Base-by-base conservation (phyloP, 129 eudicot species). In the Silybum marianum region DNA sequence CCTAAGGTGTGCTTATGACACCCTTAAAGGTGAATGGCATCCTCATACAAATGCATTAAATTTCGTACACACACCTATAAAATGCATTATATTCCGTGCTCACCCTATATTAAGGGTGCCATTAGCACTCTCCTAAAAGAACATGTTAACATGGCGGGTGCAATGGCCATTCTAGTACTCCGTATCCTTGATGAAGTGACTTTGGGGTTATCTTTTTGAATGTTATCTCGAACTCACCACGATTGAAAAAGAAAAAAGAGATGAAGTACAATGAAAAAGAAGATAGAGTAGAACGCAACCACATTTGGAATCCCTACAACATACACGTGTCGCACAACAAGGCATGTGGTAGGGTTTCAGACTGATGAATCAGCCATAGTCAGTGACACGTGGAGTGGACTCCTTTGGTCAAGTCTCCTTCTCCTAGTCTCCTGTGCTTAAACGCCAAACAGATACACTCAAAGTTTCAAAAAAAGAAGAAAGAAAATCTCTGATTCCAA, bases 321-420 rank as follows among this genome's bases (percentile, higher is more conserved):
- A 1, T 38, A 73, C 80, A 81, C 83, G 77, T 80, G 30, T 24
- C 19, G 6, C 22, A 69, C 34, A 24, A 67, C 39, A 5, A 44
- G 23, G 78, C 80, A 75, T 75, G 81, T 67, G 71, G 76, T 46
- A 6, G 44, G 38, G 63, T 22, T 44, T 30, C 18, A 7, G 25
- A 10, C 65, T 75, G 63, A 76, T 76, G 85, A 82, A 16, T 82
- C 77, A 75, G 32, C 79, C 4, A 18, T 6, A 36, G 7, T 66
- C 25, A 34, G 30, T 65, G 72, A 51, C 67, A 75, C 85, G 85
- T 82, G 78, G 78, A 39, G 24, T 23, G 22, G 9, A 76, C 7
- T 19, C 65, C 65, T 54, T 54, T 54, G 65, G 23, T 54, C 65
- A 54, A 16, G 6, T 18, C 10, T 2, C 51, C 51, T 40, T 32